Evolutionary conservation across 1,284 basidiomycete species (phyloP).

Genomic region (Chalciporus sp.): DNA sequence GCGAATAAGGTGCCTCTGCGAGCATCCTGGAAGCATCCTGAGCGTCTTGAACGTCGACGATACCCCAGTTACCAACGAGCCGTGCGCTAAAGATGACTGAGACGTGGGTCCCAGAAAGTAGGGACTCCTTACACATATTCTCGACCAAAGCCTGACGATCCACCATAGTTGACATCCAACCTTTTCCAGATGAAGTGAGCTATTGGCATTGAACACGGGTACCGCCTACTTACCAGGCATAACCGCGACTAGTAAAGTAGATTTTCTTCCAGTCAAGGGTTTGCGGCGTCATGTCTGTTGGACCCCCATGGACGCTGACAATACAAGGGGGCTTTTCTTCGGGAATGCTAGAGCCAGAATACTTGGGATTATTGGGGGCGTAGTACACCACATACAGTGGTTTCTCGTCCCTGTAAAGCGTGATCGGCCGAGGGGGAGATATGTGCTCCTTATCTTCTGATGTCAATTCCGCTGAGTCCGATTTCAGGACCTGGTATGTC

Average conservation of each 20-base stretch:
- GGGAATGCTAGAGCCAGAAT: slow-evolving; percentile 12
- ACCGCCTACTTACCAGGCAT: slow-evolving; percentile 23
- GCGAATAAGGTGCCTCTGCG: background rate
- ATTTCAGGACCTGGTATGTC: background rate
- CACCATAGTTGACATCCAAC: slow-evolving; percentile 30
- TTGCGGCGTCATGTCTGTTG: slow-evolving; percentile 24
- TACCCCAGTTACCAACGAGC: slow-evolving; percentile 23
- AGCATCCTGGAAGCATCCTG: slow-evolving; percentile 10
- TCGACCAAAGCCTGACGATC: slow-evolving; percentile 27
- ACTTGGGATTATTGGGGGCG: slow-evolving; percentile 21
- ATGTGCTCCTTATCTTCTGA: slow-evolving; percentile 9
- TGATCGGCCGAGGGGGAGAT: slow-evolving; percentile 14
- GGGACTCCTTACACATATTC: slow-evolving; percentile 18
- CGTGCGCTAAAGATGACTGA: slow-evolving; percentile 8
- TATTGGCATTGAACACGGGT: background rate
- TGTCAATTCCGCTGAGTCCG: background rate
- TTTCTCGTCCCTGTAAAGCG: background rate
- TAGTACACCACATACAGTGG: slow-evolving; percentile 23
- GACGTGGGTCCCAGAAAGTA: too few relatives aligned
- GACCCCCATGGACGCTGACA: slow-evolving; percentile 26
- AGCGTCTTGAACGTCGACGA: slow-evolving; percentile 21
- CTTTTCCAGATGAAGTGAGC: background rate
- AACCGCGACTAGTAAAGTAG: slow-evolving; percentile 32
- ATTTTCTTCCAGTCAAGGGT: slow-evolving; percentile 23
- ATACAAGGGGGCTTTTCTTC: slow-evolving; percentile 28